Percentiles rank a stretch among this genome's conserved stretches.
phyloP scores from a whole-genome alignment of 192 early-diverging fungal genomes.

The Entomortierella beljakovae region DNA sequence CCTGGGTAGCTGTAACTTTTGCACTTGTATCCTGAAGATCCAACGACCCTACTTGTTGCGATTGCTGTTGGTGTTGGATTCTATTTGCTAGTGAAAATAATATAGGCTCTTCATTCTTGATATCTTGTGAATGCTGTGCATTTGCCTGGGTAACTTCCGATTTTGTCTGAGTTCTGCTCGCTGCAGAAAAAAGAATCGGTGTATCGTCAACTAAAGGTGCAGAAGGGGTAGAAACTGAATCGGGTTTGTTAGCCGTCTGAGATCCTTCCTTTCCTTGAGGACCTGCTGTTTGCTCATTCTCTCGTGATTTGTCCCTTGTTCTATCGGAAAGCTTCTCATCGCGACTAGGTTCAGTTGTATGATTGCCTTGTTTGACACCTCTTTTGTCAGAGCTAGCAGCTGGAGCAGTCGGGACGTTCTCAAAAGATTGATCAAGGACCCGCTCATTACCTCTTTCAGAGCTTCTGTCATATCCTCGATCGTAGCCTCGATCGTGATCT shows the following conservation, averaged over 20 bases:
- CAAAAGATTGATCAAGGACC: not conserved
- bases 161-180: constrained; percentile 18
- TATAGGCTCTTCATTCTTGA: constrained; percentile 23
- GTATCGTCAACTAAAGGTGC: constrained; percentile 1
- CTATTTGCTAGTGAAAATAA: constrained; percentile 34
- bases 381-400: not conserved
- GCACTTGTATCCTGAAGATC: not conserved
- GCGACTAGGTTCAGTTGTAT: not conserved
- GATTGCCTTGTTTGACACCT: not conserved
- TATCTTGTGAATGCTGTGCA: not conserved
- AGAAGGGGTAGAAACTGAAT: not conserved
- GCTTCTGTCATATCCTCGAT: constrained; percentile 3
- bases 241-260: not conserved
- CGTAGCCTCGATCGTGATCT: not conserved
- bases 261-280: constrained; percentile 2
- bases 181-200: constrained; percentile 29
- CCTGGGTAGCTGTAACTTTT: not conserved
- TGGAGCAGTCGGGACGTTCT: not conserved
- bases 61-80: constrained; percentile 19
- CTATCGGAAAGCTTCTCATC: constrained; percentile 3
- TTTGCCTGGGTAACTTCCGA: not conserved
- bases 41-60: not conserved
- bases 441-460: constrained; percentile 1
- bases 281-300: not conserved
- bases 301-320: not conserved